Conservation (phyloP, 78 protist species). For the Carpediemonas membranifera region DNA sequence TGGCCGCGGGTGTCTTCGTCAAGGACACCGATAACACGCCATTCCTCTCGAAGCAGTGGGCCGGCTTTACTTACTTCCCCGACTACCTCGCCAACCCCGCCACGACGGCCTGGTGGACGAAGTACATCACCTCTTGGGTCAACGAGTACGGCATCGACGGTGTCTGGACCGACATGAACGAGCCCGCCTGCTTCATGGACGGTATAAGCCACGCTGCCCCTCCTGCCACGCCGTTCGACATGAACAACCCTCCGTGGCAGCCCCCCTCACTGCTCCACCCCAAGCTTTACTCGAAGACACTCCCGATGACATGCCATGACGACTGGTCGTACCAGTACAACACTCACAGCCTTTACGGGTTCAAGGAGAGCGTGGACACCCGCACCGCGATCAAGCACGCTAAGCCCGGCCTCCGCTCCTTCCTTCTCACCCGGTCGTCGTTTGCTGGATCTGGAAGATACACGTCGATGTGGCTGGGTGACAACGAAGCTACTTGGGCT, state of each 20-base stretch:
- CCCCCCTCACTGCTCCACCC: background rate
- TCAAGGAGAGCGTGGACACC: slow-evolving; percentile 17
- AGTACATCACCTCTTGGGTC: background rate
- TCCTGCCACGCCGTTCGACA: background rate
- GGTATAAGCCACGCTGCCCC: background rate
- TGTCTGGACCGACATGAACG: slow-evolving; percentile 39
- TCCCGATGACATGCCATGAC: too few species aligned
- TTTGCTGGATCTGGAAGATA: slow-evolving; percentile 29
- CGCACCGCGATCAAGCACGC: background rate
- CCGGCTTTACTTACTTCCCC: slow-evolving; percentile 17
- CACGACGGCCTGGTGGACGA: slow-evolving; percentile 13
- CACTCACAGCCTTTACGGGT: slow-evolving; percentile 11
- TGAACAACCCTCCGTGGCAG: background rate
- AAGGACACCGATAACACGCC: background rate
- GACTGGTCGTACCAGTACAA: too few species aligned
- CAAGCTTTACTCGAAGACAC: too few species aligned
- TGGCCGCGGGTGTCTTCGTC: background rate
- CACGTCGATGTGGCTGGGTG: slow-evolving; percentile 42
- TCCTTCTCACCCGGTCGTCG: slow-evolving; percentile 22
- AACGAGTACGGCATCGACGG: background rate
- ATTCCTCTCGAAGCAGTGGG: slow-evolving; percentile 13
- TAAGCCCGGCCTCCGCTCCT: background rate
- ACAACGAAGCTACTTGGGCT: slow-evolving; percentile 12
- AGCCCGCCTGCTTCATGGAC: slow-evolving; percentile 6
- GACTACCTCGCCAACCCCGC: slow-evolving; percentile 22